Percentiles rank a stretch among this genome's conserved stretches.
phyloP scores from a whole-genome alignment of 202 grass and related monocot species.

The Bolboschoenoplectus hybrid region DNA sequence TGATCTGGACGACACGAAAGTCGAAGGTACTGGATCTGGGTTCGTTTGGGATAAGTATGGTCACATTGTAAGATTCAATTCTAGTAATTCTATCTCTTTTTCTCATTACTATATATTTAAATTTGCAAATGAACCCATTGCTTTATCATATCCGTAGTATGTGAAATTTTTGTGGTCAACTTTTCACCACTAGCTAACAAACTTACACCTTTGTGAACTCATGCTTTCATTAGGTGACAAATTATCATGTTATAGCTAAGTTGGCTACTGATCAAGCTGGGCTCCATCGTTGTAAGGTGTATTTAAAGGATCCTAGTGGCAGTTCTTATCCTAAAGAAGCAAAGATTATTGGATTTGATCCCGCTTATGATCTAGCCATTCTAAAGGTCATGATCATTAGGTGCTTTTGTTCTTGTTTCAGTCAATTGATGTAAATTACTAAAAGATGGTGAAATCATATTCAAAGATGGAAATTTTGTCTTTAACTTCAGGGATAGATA shows the following conservation, averaged over 20 bases:
- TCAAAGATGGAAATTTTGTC: slow-evolving; percentile 4
- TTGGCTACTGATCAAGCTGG: slow-evolving; percentile 60
- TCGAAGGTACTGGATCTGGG: slow-evolving; percentile 77
- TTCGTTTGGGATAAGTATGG: slow-evolving; percentile 78
- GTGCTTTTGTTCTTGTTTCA: slow-evolving; percentile 36
- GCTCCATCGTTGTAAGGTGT: slow-evolving; percentile 74
- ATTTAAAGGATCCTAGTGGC: slow-evolving; percentile 64
- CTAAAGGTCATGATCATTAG: slow-evolving; percentile 59
- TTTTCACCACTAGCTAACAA: neutral
- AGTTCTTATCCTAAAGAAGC: slow-evolving; percentile 68
- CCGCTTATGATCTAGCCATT: slow-evolving; percentile 76
- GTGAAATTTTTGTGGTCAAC: neutral
- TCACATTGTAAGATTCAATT: slow-evolving; percentile 67
- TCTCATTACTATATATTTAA: neutral
- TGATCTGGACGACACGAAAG: slow-evolving; percentile 47
- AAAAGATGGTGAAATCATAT: slow-evolving; percentile 16
- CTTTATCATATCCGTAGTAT: neutral
- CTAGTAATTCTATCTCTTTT: neutral
- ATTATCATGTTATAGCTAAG: slow-evolving; percentile 87
- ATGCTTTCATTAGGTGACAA: slow-evolving; percentile 68
- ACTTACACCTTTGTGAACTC: neutral
- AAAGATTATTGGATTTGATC: slow-evolving; percentile 74
- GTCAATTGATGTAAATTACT: slow-evolving; percentile 33
- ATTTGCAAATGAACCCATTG: slow-evolving; percentile 1
- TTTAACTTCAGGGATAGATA: slow-evolving; percentile 16